phyloP scores from a whole-genome alignment of 2,329 filamentous ascomycete species.

The Alternaria sp. region DNA sequence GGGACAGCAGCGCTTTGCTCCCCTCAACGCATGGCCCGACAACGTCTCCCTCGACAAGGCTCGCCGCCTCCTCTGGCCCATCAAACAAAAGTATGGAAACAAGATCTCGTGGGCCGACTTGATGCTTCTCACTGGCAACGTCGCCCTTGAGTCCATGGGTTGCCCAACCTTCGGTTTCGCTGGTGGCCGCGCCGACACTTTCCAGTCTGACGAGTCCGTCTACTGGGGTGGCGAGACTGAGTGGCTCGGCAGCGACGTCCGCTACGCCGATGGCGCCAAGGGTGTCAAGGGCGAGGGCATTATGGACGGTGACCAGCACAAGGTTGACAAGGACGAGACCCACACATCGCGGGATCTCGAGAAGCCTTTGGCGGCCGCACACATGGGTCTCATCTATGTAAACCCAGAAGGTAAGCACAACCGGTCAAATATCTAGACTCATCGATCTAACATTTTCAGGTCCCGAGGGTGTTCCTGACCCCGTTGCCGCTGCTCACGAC shows the following conservation, averaged over 20 bases:
- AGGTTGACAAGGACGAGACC: slow-evolving; percentile 42
- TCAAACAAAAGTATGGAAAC: slow-evolving; percentile 86
- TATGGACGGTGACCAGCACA: slow-evolving; percentile 44
- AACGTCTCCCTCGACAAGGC: slow-evolving; percentile 83
- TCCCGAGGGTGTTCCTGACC: slow-evolving; percentile 76
- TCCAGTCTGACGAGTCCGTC: slow-evolving; percentile 77
- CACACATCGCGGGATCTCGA: slow-evolving; percentile 69
- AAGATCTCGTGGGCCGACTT: slow-evolving; percentile 85
- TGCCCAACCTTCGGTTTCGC: slow-evolving; percentile 78
- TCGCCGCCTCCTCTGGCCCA: slow-evolving; percentile 78
- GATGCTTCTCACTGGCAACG: slow-evolving; percentile 75
- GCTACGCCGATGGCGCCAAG: slow-evolving; percentile 65
- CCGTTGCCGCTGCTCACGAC: slow-evolving; percentile 72
- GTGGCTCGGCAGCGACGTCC: slow-evolving; percentile 79
- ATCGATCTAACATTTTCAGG: slow-evolving; percentile 52
- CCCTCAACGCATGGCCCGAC: slow-evolving; percentile 84
- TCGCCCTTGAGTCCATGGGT: slow-evolving; percentile 80
- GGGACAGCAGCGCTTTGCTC: slow-evolving; percentile 81
- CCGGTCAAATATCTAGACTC: not conserved
- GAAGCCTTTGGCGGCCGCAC: slow-evolving; percentile 71
- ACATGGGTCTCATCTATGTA: slow-evolving; percentile 84
- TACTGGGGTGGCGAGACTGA: slow-evolving; percentile 81
- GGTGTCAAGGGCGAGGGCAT: slow-evolving; percentile 56
- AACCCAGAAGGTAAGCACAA: slow-evolving; percentile 68
- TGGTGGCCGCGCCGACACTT: slow-evolving; percentile 75